Base-by-base conservation (phyloP, 495 filamentous ascomycete species). In the Cenococcum geophilum region DNA sequence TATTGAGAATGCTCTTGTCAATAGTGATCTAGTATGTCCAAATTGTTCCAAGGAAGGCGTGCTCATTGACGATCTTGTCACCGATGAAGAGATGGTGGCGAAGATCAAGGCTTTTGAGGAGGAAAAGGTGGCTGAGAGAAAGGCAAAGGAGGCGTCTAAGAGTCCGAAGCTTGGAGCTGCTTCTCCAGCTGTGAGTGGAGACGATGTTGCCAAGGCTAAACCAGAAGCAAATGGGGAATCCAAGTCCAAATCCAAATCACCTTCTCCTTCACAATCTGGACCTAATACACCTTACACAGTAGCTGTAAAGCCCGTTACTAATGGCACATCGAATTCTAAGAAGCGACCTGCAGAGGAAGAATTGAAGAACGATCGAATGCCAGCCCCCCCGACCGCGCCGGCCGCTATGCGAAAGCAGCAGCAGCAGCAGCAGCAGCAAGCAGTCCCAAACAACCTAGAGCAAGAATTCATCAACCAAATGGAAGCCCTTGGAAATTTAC, bases 21-120 rank as follows among this genome's bases (percentile, higher is more conserved):
- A 97, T 78, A 92, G 86, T 82, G 93, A 98, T 80, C 90, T 98
- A 78, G 79, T 89, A 70, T 98, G 93, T 73, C 95, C 95, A 58
- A 86, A 84, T 55, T 98, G 93, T 79, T 82, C 87, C 72, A 88
- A 83, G 47, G 91, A 95, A 65, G 91, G 89, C 61, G 89, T 97
- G 50, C 78, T 96, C 59, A 87, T 97, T 75, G 95, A 97, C 83
- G 86, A 96, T 75, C 83, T 98, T 57, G 82, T 82, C 69, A 73
- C 82, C 59, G 92, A 97, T 75, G 86, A 88, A 53, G 90, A 92
- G 59, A 82, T 83, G 35, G 79, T 81, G 59, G 75, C 81, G 56
- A 93, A 91, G 75, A 86, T 95, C 63, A 86, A 88, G 74, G 77
- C 73, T n/a, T 97, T 86, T 65, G 81, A 93, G 62, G 84, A 81